These are phyloP conservation scores for Maudiozyma humilis DNA, from an alignment of 1,139 yeast species.

Conservation along the genomic window DNA sequence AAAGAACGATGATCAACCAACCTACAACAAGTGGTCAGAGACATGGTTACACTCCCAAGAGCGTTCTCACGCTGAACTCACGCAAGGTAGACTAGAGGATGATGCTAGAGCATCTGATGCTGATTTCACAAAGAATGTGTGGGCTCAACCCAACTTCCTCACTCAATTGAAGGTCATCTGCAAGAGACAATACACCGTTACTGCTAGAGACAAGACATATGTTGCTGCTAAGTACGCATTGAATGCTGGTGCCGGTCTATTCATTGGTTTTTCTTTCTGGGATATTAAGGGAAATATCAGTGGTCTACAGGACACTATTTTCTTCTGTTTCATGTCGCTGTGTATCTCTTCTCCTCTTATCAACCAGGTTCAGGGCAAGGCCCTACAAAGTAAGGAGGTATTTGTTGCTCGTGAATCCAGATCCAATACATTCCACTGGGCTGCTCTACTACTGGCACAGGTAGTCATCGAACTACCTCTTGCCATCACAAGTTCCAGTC, in stretches of 20 bases:
- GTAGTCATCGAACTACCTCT: slow-evolving; percentile 45
- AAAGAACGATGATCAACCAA: slow-evolving; percentile 13
- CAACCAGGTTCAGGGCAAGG: slow-evolving; percentile 52
- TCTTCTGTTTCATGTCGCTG: slow-evolving; percentile 44
- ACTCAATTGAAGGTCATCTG: slow-evolving; percentile 30
- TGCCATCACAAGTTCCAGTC: slow-evolving; percentile 41
- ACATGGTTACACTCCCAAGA: slow-evolving; percentile 39
- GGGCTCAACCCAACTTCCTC: slow-evolving; percentile 28
- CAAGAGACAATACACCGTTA: slow-evolving; percentile 31
- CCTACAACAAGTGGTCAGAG: slow-evolving; percentile 38
- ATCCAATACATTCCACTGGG: slow-evolving; percentile 59
- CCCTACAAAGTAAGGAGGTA: slow-evolving; percentile 44
- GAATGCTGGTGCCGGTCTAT: slow-evolving; percentile 40
- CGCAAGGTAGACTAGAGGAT: slow-evolving; percentile 25
- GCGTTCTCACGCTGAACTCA: slow-evolving; percentile 18
- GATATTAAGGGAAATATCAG: slow-evolving; percentile 42
- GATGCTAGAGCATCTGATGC: slow-evolving; percentile 15
- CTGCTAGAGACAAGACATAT: slow-evolving; percentile 40
- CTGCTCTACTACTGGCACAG: slow-evolving; percentile 46
- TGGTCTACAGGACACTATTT: slow-evolving; percentile 47
- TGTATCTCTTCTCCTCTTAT: slow-evolving; percentile 46
- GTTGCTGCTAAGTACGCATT: slow-evolving; percentile 36
- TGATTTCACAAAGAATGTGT: slow-evolving; percentile 30
- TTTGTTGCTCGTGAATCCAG: slow-evolving; percentile 53
- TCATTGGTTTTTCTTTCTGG: slow-evolving; percentile 54